A percentile compares a stretch with the other conserved stretches of the same genome.
These are phyloP conservation scores for Iris macrosiphon DNA, from an alignment of 106 monocot species.

Conservation along the genomic window DNA sequence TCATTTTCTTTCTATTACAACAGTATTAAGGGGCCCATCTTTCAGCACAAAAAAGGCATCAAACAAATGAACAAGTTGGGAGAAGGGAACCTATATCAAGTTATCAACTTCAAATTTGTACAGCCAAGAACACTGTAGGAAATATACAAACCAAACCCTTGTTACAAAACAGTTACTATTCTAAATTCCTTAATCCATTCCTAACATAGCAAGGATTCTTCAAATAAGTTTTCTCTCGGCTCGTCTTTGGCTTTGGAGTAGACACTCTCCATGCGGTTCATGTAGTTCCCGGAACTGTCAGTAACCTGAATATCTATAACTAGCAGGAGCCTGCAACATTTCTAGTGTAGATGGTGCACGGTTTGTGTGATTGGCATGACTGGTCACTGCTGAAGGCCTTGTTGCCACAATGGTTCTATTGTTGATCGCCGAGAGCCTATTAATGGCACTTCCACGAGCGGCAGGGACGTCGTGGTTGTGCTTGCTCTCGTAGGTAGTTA, in stretches of 20 bases:
- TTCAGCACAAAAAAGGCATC: no score
- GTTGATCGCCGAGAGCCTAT: conserved; percentile 7
- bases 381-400: conserved; percentile 16
- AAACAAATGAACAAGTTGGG: no score
- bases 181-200: no score
- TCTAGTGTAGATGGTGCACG: conserved; percentile 16
- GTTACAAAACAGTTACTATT: no score
- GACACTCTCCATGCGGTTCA: background rate
- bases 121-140: no score
- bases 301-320: background rate
- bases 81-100: no score
- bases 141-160: no score
- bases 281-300: conserved; percentile 1
- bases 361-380: conserved; percentile 2
- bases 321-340: conserved; percentile 19
- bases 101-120: no score
- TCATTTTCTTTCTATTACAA: no score
- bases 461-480: conserved; percentile 61
- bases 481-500: conserved; percentile 57
- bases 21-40: no score
- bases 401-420: background rate
- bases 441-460: conserved; percentile 19
- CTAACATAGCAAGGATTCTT: conserved; percentile 9
- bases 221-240: conserved; percentile 24
- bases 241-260: conserved; percentile 9